Evolutionary conservation across 2,329 filamentous ascomycete species (phyloP).

Genomic region (Phyllosticta citriasiana): DNA sequence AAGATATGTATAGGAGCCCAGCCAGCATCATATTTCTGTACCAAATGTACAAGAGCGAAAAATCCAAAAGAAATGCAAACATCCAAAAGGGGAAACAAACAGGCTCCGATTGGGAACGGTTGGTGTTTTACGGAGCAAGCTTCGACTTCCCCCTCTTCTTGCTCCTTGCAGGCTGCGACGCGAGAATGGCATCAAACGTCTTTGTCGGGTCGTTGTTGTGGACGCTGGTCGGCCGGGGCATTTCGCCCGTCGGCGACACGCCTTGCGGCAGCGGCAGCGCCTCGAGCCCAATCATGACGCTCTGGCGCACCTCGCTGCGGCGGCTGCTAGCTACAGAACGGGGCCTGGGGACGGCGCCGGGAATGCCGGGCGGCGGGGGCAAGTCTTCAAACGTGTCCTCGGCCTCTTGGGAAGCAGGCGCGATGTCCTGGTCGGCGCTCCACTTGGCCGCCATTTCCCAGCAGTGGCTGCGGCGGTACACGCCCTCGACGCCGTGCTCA

Average conservation of each 20-base stretch:
- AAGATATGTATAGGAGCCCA: too few relatives aligned
- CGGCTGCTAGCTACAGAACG: slow-evolving; percentile 6
- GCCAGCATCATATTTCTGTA: too few relatives aligned
- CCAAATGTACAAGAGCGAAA: not conserved
- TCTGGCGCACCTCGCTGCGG: slow-evolving; percentile 21
- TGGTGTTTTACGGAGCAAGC: slow-evolving; percentile 1
- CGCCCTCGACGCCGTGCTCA: slow-evolving; percentile 56
- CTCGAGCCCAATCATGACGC: slow-evolving; percentile 36
- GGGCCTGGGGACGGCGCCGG: not conserved
- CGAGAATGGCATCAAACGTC: slow-evolving; percentile 38
- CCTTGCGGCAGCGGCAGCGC: slow-evolving; percentile 36
- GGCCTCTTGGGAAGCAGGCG: slow-evolving; percentile 25
- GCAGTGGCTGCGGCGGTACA: slow-evolving; percentile 60
- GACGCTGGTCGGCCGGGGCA: slow-evolving; percentile 19
- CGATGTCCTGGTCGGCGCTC: slow-evolving; percentile 34
- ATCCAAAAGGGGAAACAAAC: not conserved
- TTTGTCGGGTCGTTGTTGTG: slow-evolving; percentile 30
- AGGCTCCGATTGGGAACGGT: not conserved
- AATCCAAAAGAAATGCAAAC: not conserved
- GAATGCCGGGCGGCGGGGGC: slow-evolving; percentile 17
- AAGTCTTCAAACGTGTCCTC: slow-evolving; percentile 23
- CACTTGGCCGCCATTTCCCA: slow-evolving; percentile 56
- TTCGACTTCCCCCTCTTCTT: slow-evolving; percentile 9
- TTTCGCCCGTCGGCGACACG: slow-evolving; percentile 24
- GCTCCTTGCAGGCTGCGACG: not conserved